Evolutionary conservation across 352 stramenopile species (phyloP).

Genomic region (Phytophthora uliginosa): DNA sequence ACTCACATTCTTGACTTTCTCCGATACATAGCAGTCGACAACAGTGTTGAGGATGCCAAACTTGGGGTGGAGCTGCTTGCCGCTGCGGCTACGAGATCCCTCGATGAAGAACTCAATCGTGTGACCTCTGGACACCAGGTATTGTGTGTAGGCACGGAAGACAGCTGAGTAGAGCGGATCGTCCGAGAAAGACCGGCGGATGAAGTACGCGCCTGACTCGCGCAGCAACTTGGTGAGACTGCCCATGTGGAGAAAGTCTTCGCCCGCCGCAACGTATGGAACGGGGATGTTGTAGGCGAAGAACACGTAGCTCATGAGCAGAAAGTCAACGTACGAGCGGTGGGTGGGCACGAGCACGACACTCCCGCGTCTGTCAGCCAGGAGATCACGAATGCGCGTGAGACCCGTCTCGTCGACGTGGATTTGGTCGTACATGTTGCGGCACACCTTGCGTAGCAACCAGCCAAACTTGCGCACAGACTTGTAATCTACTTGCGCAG

Average conservation of each 20-base stretch:
- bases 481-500: slow-evolving; percentile 79
- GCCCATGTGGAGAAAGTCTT: slow-evolving; percentile 87
- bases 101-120: slow-evolving; percentile 92
- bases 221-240: slow-evolving; percentile 71
- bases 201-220: slow-evolving; percentile 84
- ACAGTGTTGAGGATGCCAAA: slow-evolving; percentile 83
- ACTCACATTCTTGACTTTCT: slow-evolving; percentile 82
- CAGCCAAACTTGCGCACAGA: slow-evolving; percentile 83
- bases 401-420: slow-evolving; percentile 87
- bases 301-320: slow-evolving; percentile 90
- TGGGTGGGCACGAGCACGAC: slow-evolving; percentile 90
- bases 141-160: slow-evolving; percentile 88
- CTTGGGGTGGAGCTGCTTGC: slow-evolving; percentile 86
- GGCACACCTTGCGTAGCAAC: slow-evolving; percentile 85
- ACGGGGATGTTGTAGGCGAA: slow-evolving; percentile 92
- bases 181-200: slow-evolving; percentile 74
- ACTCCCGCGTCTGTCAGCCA: slow-evolving; percentile 58
- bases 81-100: slow-evolving; percentile 83
- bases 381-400: slow-evolving; percentile 70
- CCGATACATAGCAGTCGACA: slow-evolving; percentile 75
- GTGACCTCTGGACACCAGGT: slow-evolving; percentile 77
- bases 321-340: slow-evolving; percentile 88
- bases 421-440: slow-evolving; percentile 90
- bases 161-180: slow-evolving; percentile 80
- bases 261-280: slow-evolving; percentile 81